Percentiles rank a stretch among this genome's conserved stretches.
Conservation (phyloP, 768 basidiomycete species). For the Pisolithus orientalis region DNA sequence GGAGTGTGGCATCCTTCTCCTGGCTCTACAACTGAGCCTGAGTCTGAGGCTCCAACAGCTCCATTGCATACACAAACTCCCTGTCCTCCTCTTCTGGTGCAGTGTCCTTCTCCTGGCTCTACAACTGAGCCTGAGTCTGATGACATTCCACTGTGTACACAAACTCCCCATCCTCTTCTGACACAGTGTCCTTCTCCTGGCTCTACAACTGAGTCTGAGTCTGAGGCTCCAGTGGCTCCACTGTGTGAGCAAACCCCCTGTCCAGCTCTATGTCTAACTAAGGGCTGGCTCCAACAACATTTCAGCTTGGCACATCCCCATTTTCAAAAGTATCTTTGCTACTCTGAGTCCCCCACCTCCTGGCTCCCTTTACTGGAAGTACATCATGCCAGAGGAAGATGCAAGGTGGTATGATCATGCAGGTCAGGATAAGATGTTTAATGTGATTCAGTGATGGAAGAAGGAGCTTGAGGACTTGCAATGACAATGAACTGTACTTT, state of each 20-base stretch:
- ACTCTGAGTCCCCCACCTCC: not conserved
- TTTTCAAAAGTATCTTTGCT: not conserved
- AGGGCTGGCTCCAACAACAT: too few relatives aligned
- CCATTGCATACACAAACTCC: not conserved
- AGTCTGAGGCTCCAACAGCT: not conserved
- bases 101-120: too few relatives aligned
- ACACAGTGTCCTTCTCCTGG: not conserved
- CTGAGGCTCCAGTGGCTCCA: not conserved
- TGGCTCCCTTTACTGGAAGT: slow-evolving; percentile 1
- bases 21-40: not conserved
- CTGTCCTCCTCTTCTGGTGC: too few relatives aligned
- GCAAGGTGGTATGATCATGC: not conserved
- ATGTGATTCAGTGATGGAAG: not conserved
- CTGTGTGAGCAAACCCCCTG: too few relatives aligned
- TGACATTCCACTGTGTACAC: too few relatives aligned
- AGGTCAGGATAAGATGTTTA: not conserved
- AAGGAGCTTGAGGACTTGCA: not conserved
- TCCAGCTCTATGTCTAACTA: too few relatives aligned
- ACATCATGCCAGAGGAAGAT: not conserved
- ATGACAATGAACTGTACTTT: not conserved
- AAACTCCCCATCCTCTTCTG: not conserved
- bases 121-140: too few relatives aligned
- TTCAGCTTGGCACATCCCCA: too few relatives aligned
- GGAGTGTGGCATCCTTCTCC: not conserved
- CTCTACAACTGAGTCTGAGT: not conserved